These are phyloP conservation scores for Russula earlei DNA, from an alignment of 768 basidiomycete species.

Conservation along the genomic window DNA sequence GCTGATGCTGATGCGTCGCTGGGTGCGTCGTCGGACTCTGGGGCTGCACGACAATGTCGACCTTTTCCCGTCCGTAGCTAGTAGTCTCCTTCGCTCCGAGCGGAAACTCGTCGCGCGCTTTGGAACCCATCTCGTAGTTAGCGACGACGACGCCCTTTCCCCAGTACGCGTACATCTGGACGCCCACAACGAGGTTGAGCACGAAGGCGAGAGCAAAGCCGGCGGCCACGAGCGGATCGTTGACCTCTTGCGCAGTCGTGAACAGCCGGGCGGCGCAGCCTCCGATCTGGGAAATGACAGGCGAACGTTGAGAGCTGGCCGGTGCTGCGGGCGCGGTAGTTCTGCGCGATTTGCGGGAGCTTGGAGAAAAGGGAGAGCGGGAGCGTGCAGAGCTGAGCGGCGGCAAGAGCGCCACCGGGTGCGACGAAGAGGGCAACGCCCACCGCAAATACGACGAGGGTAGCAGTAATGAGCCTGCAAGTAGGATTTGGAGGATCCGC, in stretches of 20 bases:
- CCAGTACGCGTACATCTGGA: conserved; percentile 82
- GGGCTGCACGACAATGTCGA: conserved; percentile 39
- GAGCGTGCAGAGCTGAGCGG: conserved; percentile 78
- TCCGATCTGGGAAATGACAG: conserved; percentile 73
- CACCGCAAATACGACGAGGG: conserved; percentile 28
- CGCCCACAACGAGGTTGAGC: conserved; percentile 76
- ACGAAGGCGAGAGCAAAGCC: conserved; percentile 78
- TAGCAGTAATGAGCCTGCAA: conserved; percentile 27
- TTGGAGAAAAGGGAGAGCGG: conserved; percentile 90
- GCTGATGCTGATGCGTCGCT: conserved; percentile 29
- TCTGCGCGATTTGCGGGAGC: conserved; percentile 86
- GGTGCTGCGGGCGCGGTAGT: conserved; percentile 64
- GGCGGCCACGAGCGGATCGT: conserved; percentile 68
- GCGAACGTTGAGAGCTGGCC: conserved; percentile 94
- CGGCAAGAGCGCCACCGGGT: conserved; percentile 43
- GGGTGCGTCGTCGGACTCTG: conserved; percentile 30
- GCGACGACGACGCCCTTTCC: conserved; percentile 35
- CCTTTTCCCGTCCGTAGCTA: conserved; percentile 21
- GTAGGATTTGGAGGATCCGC: conserved; percentile 23
- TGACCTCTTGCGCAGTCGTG: conserved; percentile 86
- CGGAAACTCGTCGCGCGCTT: conserved; percentile 22
- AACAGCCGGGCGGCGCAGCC: conserved; percentile 90
- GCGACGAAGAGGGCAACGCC: conserved; percentile 37
- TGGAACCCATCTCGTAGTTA: conserved; percentile 16
- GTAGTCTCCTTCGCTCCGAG: conserved; percentile 3